Base-by-base conservation (phyloP, 768 basidiomycete genomes). In the Tephrocybe sp. region DNA sequence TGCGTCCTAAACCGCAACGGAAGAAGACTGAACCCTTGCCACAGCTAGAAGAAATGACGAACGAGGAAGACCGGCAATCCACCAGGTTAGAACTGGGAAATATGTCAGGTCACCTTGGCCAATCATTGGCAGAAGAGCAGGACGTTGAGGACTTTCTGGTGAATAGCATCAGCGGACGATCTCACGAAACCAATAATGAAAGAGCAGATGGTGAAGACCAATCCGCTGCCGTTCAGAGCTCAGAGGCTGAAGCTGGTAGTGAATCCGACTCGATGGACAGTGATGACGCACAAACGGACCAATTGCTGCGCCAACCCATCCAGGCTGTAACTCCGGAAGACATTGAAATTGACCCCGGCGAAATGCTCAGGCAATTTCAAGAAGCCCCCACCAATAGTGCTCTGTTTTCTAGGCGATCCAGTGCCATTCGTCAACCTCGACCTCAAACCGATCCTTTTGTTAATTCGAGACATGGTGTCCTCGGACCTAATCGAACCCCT, bases 281-380 rank as follows among this genome's bases (percentile, higher is more conserved):
- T 2, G 69, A 71, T 31, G 69, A 71, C 36, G 61, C 57, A 7
- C 64, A 69, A 37, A 64, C 39, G 3, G 47, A 54, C 19, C 37
- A 18, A 18, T 16, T 9, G 44, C 36, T 60, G 9, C 52, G 44
- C 15, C 57, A 34, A 19, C 30, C 51, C 13, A 16, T 34, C 6
- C 27, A 15, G 4, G 19, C 44, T n/a, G 5, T 9, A 25, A 16
- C 21, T 41, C 30, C n/a, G n/a, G 11, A 35, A 35, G 34, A 32
- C n/a, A 26, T 38, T 37, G 24, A 48, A 32, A 26, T 52, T 13
- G 24, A 36, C 15, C 52, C 56, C 1, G 34, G 47, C 5, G 52
- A 51, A 1, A 39, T 54, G 27, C 35, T 60, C 3, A 51, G 31
- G 31, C 28, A 25, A 3, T 55, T 55, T 31, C 36, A 45, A 25